Conservation (phyloP, 1,284 basidiomycete species). For the Rhodotorula sp. region DNA sequence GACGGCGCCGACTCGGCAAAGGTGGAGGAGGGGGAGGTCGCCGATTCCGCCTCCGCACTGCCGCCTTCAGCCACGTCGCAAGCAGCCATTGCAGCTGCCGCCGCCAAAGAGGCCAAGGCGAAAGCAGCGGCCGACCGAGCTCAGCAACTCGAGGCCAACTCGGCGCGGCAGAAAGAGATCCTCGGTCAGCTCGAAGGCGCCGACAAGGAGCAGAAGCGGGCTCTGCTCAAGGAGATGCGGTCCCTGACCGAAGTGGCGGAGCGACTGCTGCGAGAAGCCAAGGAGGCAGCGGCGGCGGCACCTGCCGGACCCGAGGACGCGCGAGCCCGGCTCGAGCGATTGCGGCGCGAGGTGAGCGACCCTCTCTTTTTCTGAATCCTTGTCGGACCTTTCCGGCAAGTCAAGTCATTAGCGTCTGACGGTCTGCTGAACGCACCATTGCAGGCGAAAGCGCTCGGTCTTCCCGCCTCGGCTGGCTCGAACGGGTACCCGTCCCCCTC, state of each 20-base stretch:
- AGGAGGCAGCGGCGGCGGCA: background rate
- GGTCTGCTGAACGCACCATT: too few relatives aligned
- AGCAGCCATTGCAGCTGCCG: background rate
- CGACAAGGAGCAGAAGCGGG: background rate
- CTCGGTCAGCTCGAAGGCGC: conserved; percentile 6
- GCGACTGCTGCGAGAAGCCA: background rate
- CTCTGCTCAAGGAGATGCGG: conserved; percentile 4
- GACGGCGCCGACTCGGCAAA: background rate
- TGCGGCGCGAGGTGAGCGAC: conserved; percentile 3
- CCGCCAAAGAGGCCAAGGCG: background rate
- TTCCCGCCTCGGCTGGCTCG: background rate
- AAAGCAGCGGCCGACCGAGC: background rate
- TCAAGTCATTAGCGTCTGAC: background rate
- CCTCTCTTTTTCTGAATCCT: background rate
- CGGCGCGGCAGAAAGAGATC: conserved; percentile 12
- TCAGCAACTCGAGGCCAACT: conserved; percentile 5
- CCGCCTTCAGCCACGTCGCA: background rate
- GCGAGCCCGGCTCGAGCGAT: background rate
- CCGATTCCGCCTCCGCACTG: background rate
- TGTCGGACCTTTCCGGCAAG: background rate
- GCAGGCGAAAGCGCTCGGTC: background rate
- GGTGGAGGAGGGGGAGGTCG: background rate
- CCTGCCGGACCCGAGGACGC: background rate
- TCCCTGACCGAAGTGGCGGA: background rate
- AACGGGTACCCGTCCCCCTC: too few relatives aligned